Evolutionary conservation across 2,329 filamentous ascomycete genomes (phyloP).

Genomic region (Penicillium griseofulvum): DNA sequence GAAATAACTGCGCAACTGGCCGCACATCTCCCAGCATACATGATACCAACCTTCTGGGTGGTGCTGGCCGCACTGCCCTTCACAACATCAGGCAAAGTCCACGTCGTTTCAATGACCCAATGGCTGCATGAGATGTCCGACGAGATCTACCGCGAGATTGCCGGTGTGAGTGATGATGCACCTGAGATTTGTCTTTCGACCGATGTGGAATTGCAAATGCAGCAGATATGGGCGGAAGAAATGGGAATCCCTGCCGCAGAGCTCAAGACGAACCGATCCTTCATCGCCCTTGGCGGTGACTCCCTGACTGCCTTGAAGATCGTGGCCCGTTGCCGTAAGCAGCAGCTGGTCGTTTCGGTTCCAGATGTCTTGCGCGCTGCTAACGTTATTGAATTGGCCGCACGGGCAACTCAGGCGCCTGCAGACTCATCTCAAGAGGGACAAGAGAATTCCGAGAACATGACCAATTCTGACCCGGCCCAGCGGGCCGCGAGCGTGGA

Average conservation of each 20-base stretch:
- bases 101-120: slow-evolving; percentile 1
- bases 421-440: background rate
- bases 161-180: background rate
- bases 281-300: slow-evolving; percentile 1
- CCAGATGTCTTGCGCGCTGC: background rate
- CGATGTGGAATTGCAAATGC: background rate
- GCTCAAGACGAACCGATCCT: background rate
- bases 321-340: background rate
- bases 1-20: background rate
- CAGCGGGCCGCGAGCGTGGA: background rate
- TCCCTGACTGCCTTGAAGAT: slow-evolving; percentile 3
- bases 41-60: slow-evolving; percentile 3
- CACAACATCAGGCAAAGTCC: slow-evolving; percentile 2
- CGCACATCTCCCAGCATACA: background rate
- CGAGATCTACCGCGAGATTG: slow-evolving; percentile 1
- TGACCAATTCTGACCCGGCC: background rate
- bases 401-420: background rate
- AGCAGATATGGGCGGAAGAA: background rate
- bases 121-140: slow-evolving; percentile 1
- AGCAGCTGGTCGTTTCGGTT: background rate
- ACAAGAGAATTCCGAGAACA: background rate
- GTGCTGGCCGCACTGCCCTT: slow-evolving; percentile 1
- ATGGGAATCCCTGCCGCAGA: background rate
- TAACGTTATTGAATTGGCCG: background rate
- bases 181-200: background rate